Base-by-base conservation (phyloP, 1,284 basidiomycete species). In the Cystobasidiaceae sp. region DNA sequence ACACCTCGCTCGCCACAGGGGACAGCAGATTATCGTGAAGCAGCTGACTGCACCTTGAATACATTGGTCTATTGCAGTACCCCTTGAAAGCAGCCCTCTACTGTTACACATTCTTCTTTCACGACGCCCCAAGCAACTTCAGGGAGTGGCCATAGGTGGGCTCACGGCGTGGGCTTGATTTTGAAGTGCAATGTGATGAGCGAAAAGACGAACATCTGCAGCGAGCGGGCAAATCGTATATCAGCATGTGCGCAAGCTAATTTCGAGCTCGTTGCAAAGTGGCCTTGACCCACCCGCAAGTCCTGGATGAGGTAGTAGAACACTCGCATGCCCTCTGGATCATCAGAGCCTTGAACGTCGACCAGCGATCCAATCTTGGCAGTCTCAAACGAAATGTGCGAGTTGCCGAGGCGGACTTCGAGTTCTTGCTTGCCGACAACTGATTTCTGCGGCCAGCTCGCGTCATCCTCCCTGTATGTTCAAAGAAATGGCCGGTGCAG, bases 281-380 rank as follows among this genome's bases (percentile, higher is more conserved):
- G n/a, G n/a, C n/a, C n/a, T n/a, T n/a, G n/a, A 71, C 83, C 54
- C 70, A 90, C 94, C 83, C 91, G 93, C 73, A 98, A 81, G 78
- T 98, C 96, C 78, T 98, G 94, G 4, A 98, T 90, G 28, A 98
- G 84, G 75, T 98, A 98, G 79, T 98, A 98, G 79, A 98, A 97
- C 50, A 97, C 93, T 19, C 94, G 85, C 41, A 98, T 82, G 0
- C 94, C 94, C 75, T 98, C 94, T 0, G 96, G 93, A 75, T 98
- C 96, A 72, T 96, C 89, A 68, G 90, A 93, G 73, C 97, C 93
- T 74, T 94, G 90, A 46, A 98, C 93, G 72, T 98, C 94, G 44
- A 94, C 90, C 46, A 98, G 79, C 9, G 93, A 91, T 21, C 94
- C 94, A 51, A 98, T 93, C 82, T 98, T 98, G 39, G 93, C 92